Evolutionary conservation across 2,329 filamentous ascomycete genomes (phyloP).

Genomic region (Hymenoscyphus salicellus): DNA sequence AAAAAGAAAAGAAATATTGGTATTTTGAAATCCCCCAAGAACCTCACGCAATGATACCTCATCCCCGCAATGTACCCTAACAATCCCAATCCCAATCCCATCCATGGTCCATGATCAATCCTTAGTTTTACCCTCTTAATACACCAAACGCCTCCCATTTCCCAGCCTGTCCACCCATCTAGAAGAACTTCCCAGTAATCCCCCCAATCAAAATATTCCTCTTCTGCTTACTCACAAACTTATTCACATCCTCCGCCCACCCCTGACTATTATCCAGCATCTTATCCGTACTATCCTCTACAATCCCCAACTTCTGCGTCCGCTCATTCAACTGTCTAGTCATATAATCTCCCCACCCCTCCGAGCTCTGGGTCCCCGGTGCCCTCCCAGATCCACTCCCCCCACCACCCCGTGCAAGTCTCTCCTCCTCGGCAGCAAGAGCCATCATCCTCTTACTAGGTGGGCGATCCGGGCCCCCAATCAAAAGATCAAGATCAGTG

Average conservation of each 20-base stretch:
- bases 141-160: neutral
- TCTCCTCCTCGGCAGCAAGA: constrained; percentile 72
- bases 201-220: constrained; percentile 73
- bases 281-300: constrained; percentile 81
- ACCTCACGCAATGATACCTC: no score
- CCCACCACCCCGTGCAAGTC: constrained; percentile 46
- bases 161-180: constrained; percentile 4
- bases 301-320: constrained; percentile 79
- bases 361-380: constrained; percentile 37
- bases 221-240: constrained; percentile 85
- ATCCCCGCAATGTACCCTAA: no score
- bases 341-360: constrained; percentile 77
- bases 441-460: constrained; percentile 85
- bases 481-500: constrained; percentile 82
- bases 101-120: neutral
- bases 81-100: no score
- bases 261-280: constrained; percentile 76
- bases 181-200: constrained; percentile 57
- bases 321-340: constrained; percentile 83
- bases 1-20: no score
- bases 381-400: constrained; percentile 35
- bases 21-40: no score
- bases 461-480: constrained; percentile 83
- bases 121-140: neutral
- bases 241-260: constrained; percentile 85